Percentiles rank a stretch among this genome's conserved stretches.
phyloP scores from a whole-genome alignment of 768 basidiomycete species.

The Amanita thiersii region DNA sequence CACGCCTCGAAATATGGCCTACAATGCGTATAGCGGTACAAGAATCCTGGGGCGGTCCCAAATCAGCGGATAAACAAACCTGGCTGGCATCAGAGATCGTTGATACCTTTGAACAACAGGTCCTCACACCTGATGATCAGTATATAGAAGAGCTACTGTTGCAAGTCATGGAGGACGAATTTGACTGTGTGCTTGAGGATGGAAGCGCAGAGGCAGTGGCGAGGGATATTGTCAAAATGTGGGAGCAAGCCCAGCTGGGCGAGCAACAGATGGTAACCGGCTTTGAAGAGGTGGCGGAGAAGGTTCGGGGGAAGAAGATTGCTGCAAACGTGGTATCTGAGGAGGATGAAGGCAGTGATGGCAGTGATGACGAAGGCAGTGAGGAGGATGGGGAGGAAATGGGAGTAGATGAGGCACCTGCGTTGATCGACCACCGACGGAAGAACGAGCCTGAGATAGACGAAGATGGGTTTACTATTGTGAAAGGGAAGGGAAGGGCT shows the following conservation, averaged over 20 bases:
- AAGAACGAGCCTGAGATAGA: conserved; percentile 69
- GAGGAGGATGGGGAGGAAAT: conserved; percentile 39
- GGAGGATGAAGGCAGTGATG: conserved; percentile 35
- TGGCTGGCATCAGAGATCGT: conserved; percentile 82
- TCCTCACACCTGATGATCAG: conserved; percentile 46
- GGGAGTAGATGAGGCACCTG: conserved; percentile 47
- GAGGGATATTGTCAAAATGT: conserved; percentile 60
- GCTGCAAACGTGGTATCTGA: conserved; percentile 23
- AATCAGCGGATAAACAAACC: conserved; percentile 59
- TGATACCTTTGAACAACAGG: conserved; percentile 63
- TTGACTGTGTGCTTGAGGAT: conserved; percentile 78
- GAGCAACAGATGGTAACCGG: conserved; percentile 41
- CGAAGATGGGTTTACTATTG: conserved; percentile 87
- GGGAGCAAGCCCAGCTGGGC: conserved; percentile 43
- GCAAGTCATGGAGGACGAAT: conserved; percentile 85
- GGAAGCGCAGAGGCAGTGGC: conserved; percentile 72
- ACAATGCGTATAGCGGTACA: conserved; percentile 81
- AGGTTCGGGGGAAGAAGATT: conserved; percentile 42
- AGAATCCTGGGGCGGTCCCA: conserved; percentile 81
- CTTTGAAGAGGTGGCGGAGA: conserved; percentile 61
- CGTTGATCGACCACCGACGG: conserved; percentile 36
- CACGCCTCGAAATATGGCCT: conserved; percentile 78
- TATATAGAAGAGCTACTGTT: conserved; percentile 79
- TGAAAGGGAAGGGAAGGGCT: conserved; percentile 26
- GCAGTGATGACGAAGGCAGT: conserved; percentile 32